Evolutionary conservation across 768 basidiomycete species (phyloP).

Genomic region (Leccinum longicurvipes): DNA sequence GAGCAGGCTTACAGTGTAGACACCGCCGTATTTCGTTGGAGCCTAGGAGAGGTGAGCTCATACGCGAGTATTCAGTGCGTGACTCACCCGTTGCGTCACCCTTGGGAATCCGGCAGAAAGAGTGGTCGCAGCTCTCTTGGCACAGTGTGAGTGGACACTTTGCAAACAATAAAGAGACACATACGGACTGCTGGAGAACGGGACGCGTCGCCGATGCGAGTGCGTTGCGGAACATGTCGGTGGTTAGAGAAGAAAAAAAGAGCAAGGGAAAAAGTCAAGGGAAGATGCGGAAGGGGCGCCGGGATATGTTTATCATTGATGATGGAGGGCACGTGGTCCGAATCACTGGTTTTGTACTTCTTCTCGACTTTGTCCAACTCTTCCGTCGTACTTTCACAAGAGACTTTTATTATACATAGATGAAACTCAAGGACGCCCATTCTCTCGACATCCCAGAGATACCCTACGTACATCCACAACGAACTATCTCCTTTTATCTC

Average conservation of each 20-base stretch:
- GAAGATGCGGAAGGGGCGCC: conserved; percentile 28
- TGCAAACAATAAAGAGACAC: conserved; percentile 23
- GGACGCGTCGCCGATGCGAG: conserved; percentile 57
- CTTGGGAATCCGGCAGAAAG: conserved; percentile 77
- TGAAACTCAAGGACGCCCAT: neutral
- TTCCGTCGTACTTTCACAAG: too few relatives aligned
- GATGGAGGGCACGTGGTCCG: neutral
- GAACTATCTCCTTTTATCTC: conserved; percentile 53
- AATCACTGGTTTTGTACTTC: neutral
- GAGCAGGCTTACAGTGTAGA: conserved; percentile 69
- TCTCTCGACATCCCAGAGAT: conserved; percentile 29
- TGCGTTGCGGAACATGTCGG: conserved; percentile 62
- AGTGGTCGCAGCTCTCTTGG: conserved; percentile 69
- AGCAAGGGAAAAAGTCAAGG: conserved; percentile 21
- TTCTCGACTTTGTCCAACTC: neutral
- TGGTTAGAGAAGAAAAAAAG: conserved; percentile 16
- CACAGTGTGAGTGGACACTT: conserved; percentile 2
- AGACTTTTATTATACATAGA: too few relatives aligned
- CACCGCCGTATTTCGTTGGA: conserved; percentile 87
- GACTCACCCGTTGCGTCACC: conserved; percentile 64
- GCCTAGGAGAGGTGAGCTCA: conserved; percentile 44
- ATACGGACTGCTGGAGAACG: conserved; percentile 47
- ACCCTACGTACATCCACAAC: conserved; percentile 36
- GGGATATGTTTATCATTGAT: too few relatives aligned
- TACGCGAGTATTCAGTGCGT: neutral